Base-by-base conservation (phyloP, 202 grass and related monocot genomes). In the Bolboschoenoplectus hybrid region DNA sequence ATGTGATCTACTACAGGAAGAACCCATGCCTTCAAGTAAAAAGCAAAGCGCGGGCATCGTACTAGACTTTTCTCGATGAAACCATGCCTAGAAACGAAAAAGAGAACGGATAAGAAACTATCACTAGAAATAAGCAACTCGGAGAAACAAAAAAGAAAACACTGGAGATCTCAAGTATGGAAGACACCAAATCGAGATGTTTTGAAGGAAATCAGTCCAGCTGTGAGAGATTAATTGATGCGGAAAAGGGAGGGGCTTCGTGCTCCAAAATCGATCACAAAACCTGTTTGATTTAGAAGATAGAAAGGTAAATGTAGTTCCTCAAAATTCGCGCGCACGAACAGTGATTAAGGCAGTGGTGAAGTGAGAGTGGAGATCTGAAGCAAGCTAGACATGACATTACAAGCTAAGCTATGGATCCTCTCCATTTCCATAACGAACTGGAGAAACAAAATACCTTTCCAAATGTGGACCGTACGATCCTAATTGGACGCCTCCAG, bases 1-100 rank as follows among this genome's bases (percentile, higher is more conserved):
- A 88, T 98, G 92, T 60, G 85, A 56, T 92, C 89, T 92, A 88
- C 97, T 98, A 77, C 97, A 98, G 76, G 89, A 98, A 74, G 92
- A 96, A 39, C 97, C 97, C 93, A 98, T 98, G 85, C 69, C 95
- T 90, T 92, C 88, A 82, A 91, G 83, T 63, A 92, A 85, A 39
- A 74, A 80, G 66, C 87, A 85, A 84, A 92, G 91, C 84, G 92
- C 87, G 44, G 89, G 93, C 86, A 93, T 92, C 56, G 86, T 82
- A 84, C 85, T 86, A 89, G 78, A 83, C 8, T 13, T 19, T 56
- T 88, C 87, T 91, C 87, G 84, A 84, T 71, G 35, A 70, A 69
- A 84, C 82, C 82, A 84, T 84, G 34, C 32, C 82, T 84, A 67
- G 7, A 82, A 67, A 16, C n/a, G 10, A 2, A 77, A 81, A 43